Base-by-base conservation (phyloP, 306 rosid genomes). In the Prunus padus region DNA sequence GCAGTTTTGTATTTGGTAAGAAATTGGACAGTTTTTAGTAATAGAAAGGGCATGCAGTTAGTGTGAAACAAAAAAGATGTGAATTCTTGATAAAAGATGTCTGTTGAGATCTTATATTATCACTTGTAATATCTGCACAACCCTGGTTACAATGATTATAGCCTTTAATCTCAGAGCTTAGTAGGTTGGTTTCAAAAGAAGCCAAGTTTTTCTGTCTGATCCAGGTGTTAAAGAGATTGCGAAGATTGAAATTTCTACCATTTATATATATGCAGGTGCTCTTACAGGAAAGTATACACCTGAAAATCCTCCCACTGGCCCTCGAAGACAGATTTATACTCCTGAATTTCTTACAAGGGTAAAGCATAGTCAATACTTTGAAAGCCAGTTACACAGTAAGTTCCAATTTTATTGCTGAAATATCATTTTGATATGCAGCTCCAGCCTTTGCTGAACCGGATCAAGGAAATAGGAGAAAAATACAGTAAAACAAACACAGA, bases 211-310 rank as follows among this genome's bases (percentile, higher is more conserved):
- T 69, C 23, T 56, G 57, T 28, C 47, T 70, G 30, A 11, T 54
- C 64, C 65, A 5, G 33, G 22, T 22, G 5, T 33, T 15, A 40
- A 31, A 40, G 25, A 3, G n/a, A 22, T 55, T 22, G 40, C 9
- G 65, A 25, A 68, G 20, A 19, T 44, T 74, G 70, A 52, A 22
- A 28, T 37, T 75, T 30, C 42, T 55, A 16, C 33, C 14, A 44
- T 79, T 63, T 47, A 46, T 73, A 47, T 74, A 42, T 69, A 49
- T 65, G 77, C 87, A 92, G 98, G 98, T 74, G 84, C 67, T 83
- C 91, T 95, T 7, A 87, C 97, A 0, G 98, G 98, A 67, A 95
- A 95, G 87, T 92, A 95, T 76, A 84, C 87, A 62, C 92, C 97
- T 11, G 85, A 73, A 62, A 92, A 90, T 65, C 93, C 93, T 18